Percentiles rank a stretch among this genome's conserved stretches.
phyloP scores from a whole-genome alignment of 495 filamentous ascomycete species.

The Pyrenula massariospora region DNA sequence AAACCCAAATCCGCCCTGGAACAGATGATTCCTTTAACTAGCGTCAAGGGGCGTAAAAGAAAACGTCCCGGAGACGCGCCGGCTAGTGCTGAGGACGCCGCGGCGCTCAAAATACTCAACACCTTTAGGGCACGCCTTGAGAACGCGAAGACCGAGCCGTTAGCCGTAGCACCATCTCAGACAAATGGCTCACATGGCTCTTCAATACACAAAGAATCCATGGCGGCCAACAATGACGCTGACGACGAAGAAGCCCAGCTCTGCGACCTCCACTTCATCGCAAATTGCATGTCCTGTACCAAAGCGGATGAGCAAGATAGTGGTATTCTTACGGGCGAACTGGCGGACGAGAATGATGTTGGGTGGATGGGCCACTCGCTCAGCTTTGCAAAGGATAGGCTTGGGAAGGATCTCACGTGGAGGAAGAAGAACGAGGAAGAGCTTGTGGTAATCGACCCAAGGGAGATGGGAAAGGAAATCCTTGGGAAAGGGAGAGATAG shows the following conservation, averaged over 20 bases:
- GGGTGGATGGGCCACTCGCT: conserved; percentile 61
- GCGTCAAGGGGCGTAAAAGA: conserved; percentile 70
- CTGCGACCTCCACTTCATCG: conserved; percentile 89
- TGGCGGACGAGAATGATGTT: conserved; percentile 41
- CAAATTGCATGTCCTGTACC: conserved; percentile 80
- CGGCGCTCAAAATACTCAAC: conserved; percentile 54
- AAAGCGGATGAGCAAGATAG: conserved; percentile 16
- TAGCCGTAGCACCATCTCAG: conserved; percentile 9
- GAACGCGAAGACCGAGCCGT: conserved; percentile 26
- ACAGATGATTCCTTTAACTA: conserved; percentile 70
- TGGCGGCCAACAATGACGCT: conserved; percentile 13
- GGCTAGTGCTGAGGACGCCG: conserved; percentile 41
- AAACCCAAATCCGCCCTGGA: conserved; percentile 61
- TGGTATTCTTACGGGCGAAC: conserved; percentile 36
- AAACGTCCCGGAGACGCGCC: conserved; percentile 37
- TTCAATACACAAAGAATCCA: conserved; percentile 10
- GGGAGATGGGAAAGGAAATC: conserved; percentile 69
- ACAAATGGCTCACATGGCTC: neutral
- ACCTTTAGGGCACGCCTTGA: conserved; percentile 74
- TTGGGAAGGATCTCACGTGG: conserved; percentile 87
- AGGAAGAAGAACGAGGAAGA: conserved; percentile 81
- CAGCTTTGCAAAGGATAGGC: conserved; percentile 75
- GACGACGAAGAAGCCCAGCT: conserved; percentile 48
- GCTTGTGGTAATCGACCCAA: conserved; percentile 87
- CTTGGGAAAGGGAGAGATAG: conserved; percentile 7